phyloP scores from a whole-genome alignment of 441 rosid species.

The Euphorbia corollata region DNA sequence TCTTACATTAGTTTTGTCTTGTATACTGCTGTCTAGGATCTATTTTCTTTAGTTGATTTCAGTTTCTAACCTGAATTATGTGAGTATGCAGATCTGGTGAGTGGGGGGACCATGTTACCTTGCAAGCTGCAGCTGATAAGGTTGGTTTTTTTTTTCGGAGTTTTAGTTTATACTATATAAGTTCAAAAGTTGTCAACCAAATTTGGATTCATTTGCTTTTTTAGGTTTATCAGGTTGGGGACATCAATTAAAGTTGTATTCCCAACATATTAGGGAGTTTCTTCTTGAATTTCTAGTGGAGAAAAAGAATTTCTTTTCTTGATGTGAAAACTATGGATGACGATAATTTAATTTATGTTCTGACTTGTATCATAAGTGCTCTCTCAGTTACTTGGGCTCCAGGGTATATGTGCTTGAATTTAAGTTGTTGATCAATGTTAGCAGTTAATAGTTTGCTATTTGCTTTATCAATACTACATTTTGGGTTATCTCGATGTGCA shows the following conservation, averaged over 20 bases:
- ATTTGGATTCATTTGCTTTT: conserved; percentile 7
- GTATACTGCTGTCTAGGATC: conserved; percentile 1
- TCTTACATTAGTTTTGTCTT: conserved; percentile 15
- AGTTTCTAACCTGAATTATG: conserved; percentile 17
- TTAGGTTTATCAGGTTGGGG: not conserved
- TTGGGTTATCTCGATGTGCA: conserved; percentile 25
- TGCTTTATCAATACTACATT: conserved; percentile 9
- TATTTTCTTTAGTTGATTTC: conserved; percentile 9
- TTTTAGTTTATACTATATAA: not conserved
- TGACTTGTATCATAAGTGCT: not conserved
- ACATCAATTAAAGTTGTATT: not conserved
- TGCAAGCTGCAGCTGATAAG: conserved; percentile 97
- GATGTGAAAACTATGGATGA: not conserved
- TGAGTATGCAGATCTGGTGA: conserved; percentile 65
- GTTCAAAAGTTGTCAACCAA: not conserved
- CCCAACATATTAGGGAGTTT: no score
- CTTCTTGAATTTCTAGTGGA: not conserved
- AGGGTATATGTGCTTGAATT: conserved; percentile 4
- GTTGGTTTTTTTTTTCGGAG: conserved; percentile 31
- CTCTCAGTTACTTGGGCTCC: conserved; percentile 9
- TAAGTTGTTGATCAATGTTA: conserved; percentile 6
- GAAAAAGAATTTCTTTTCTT: not conserved
- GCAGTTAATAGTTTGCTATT: not conserved
- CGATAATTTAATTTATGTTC: not conserved
- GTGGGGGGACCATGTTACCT: conserved; percentile 93